Conservation (phyloP, 768 basidiomycete species). For the Megacollybia marginata region DNA sequence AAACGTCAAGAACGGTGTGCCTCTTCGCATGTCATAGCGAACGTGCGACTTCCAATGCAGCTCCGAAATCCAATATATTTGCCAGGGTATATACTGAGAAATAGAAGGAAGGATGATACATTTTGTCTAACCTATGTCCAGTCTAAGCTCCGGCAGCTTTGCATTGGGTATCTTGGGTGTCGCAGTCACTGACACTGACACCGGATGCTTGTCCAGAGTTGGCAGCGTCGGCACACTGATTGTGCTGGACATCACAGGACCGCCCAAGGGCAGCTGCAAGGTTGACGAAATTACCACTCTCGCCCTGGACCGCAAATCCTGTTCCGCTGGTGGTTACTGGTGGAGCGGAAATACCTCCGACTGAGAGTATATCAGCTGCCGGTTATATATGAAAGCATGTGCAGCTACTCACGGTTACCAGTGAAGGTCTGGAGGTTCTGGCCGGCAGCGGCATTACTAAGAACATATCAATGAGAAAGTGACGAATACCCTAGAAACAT, state of each 20-base stretch:
- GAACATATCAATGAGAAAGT: not conserved
- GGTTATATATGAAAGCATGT: not conserved
- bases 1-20: not conserved
- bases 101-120: not conserved
- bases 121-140: too few relatives aligned
- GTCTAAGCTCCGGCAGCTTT: slow-evolving; percentile 7
- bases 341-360: slow-evolving; percentile 38
- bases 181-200: slow-evolving; percentile 27
- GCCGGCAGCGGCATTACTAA: not conserved
- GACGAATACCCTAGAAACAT: not conserved
- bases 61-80: not conserved
- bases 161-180: slow-evolving; percentile 25
- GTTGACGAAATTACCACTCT: slow-evolving; percentile 36
- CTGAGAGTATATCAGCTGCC: slow-evolving; percentile 10
- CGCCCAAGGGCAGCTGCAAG: slow-evolving; percentile 42
- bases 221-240: slow-evolving; percentile 43
- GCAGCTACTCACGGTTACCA: slow-evolving; percentile 29
- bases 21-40: not conserved
- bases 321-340: slow-evolving; percentile 35
- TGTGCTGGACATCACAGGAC: slow-evolving; percentile 54
- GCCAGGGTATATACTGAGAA: not conserved
- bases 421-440: slow-evolving; percentile 47
- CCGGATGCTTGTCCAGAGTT: slow-evolving; percentile 34
- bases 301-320: slow-evolving; percentile 38
- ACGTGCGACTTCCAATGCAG: not conserved